A percentile compares a stretch with the other conserved stretches of the same genome.
phyloP scores from a whole-genome alignment of 2,329 filamentous ascomycete species.

The Neofusicoccum sp. region DNA sequence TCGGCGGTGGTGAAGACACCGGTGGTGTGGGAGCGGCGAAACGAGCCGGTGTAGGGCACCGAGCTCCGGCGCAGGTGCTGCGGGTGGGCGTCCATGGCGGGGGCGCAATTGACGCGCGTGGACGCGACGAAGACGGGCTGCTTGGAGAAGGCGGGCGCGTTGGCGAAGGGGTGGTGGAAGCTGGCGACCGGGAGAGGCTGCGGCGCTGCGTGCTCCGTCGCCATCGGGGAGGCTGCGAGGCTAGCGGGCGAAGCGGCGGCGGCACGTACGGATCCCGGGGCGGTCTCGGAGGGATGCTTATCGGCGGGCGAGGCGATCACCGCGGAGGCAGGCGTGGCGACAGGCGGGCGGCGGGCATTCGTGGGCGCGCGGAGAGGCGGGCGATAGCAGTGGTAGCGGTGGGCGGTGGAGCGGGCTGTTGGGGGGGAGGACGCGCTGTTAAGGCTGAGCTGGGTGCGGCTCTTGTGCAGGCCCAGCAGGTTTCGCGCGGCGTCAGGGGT shows the following conservation, averaged over 20 bases:
- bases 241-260: not conserved
- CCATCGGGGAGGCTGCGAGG: constrained; percentile 5
- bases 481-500: constrained; percentile 17
- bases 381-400: not conserved
- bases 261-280: constrained; percentile 8
- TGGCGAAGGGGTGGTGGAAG: constrained; percentile 4
- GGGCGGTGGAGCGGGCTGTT: not conserved
- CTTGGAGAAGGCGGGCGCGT: constrained; percentile 2
- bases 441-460: constrained; percentile 16
- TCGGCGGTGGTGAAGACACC: constrained; percentile 1
- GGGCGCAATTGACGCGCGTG: constrained; percentile 9
- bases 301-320: constrained; percentile 6
- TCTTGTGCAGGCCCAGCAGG: constrained; percentile 15
- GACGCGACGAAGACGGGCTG: constrained; percentile 10
- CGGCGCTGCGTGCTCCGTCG: constrained; percentile 11
- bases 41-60: constrained; percentile 7
- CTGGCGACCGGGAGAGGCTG: not conserved
- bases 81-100: constrained; percentile 7
- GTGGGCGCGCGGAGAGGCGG: not conserved
- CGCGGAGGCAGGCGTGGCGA: not conserved
- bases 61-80: constrained; percentile 7
- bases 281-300: constrained; percentile 1
- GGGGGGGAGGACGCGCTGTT: not conserved
- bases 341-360: not conserved
- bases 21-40: constrained; percentile 9